Base-by-base conservation (phyloP, 768 basidiomycete genomes). In the Fibroporia radiculosa region DNA sequence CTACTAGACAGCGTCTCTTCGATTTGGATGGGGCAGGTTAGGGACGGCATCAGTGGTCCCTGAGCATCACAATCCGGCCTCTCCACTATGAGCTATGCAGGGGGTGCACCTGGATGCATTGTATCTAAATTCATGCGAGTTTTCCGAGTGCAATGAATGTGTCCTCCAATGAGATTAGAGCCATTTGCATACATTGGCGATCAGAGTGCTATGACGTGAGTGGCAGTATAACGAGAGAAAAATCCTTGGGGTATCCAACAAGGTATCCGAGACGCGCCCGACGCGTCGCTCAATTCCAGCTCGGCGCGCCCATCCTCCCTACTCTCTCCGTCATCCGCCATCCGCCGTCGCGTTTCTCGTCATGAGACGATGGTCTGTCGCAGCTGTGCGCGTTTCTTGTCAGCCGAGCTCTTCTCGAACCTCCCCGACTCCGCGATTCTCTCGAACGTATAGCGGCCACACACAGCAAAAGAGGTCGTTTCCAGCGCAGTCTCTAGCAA, bases 291-390 rank as follows among this genome's bases (percentile, higher is more conserved):
- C 34, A 35, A 7, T 6, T 14, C 42, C 45, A 33, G 39, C 38
- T 41, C 28, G 40, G 23, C 44, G 40, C 40, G 36, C 33, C 11
- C 33, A 8, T 34, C 40, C 39, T 20, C 18, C 24, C 29, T 18
- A 32, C 36, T 6, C 32, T 37, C 23, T 32, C 19, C 34, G 7
- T 10, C 35, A 12, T 35, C 36, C 32, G 25, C 24, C 28, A 27
- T 39, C 44, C n/a, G 26, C 39, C 42, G 8, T 40, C 23, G 23
- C 48, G 19, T 49, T 58, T 53, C 59, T 61, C 57, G 57, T 56
- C 59, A 61, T 61, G 59, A 48, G 57, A 58, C 52, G 53, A 52
- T 61, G 57, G 49, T 49, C 57, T 56, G 51, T 49, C 32, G 47
- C 57, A 42, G 45, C 48, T 45, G 51, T 55, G 39, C 56, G 56